A percentile compares a stretch with the other conserved stretches of the same genome.
Conservation (phyloP, 2,329 filamentous ascomycete genomes). For the Karstenula rhodostoma region DNA sequence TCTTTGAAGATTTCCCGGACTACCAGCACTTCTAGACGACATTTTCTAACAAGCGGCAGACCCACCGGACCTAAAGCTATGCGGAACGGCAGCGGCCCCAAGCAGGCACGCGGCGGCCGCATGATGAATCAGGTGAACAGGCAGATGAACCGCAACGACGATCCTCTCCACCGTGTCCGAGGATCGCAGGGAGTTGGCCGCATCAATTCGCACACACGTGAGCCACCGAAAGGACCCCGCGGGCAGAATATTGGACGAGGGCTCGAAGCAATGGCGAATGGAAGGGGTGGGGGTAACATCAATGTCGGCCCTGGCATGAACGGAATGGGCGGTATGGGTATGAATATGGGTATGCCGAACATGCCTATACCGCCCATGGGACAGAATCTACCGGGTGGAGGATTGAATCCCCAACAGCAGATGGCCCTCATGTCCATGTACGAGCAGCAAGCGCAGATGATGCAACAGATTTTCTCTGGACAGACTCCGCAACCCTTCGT, state of each 20-base stretch:
- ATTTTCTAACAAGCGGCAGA: constrained; percentile 60
- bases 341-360: constrained; percentile 43
- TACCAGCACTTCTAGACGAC: background rate
- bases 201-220: constrained; percentile 79
- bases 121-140: constrained; percentile 87
- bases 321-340: constrained; percentile 35
- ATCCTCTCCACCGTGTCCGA: constrained; percentile 81
- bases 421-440: constrained; percentile 79
- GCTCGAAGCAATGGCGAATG: constrained; percentile 47
- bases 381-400: constrained; percentile 59
- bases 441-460: constrained; percentile 78
- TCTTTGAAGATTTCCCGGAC: background rate
- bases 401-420: constrained; percentile 73
- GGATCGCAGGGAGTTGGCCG: constrained; percentile 74
- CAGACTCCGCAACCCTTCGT: constrained; percentile 59
- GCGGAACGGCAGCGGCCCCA: constrained; percentile 70
- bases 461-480: constrained; percentile 49
- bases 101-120: constrained; percentile 71
- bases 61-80: constrained; percentile 95
- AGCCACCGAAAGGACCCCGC: constrained; percentile 75
- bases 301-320: constrained; percentile 42
- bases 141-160: constrained; percentile 81
- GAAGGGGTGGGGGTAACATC: constrained; percentile 48
- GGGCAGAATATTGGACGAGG: constrained; percentile 51
- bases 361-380: constrained; percentile 45